These are phyloP conservation scores for Suillus clintonianus DNA, from an alignment of 768 basidiomycete species.

Conservation along the genomic window DNA sequence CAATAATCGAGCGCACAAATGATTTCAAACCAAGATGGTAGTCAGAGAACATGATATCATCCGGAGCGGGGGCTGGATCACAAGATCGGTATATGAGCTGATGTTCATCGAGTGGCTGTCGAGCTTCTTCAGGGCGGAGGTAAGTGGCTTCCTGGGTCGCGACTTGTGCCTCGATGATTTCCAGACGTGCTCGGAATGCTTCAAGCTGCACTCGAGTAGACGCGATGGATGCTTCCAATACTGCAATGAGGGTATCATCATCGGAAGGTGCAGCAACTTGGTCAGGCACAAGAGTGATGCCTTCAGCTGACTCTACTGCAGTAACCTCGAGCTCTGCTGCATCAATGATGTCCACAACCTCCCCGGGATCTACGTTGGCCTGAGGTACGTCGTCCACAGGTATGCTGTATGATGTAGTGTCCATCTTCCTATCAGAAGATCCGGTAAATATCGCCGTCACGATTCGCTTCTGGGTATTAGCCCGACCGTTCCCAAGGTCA, in stretches of 20 bases:
- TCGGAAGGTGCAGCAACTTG: not conserved
- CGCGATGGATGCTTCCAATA: constrained; percentile 25
- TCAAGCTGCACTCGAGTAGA: constrained; percentile 27
- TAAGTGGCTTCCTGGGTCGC: constrained; percentile 13
- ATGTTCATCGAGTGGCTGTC: not conserved
- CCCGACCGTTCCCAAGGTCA: constrained; percentile 5
- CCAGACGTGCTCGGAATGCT: constrained; percentile 25
- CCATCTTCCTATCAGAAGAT: not conserved
- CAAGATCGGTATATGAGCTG: not conserved
- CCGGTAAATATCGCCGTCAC: constrained; percentile 34
- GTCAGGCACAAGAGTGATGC: too few species aligned
- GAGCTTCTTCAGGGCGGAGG: not conserved
- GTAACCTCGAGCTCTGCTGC: not conserved
- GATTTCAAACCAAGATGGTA: constrained; percentile 9
- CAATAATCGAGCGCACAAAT: constrained; percentile 16
- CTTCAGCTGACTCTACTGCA: not conserved
- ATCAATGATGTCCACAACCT: not conserved
- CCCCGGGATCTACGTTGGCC: not conserved
- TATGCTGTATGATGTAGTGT: not conserved
- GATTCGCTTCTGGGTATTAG: constrained; percentile 16
- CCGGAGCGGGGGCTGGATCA: not conserved
- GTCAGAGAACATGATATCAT: not conserved
- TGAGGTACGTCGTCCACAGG: not conserved
- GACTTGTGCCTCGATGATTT: constrained; percentile 26
- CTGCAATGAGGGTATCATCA: constrained; percentile 12